Percentiles rank a stretch among this genome's conserved stretches.
Conservation (phyloP, 2,329 filamentous ascomycete species). For the Bimuria novae-zelandiae region DNA sequence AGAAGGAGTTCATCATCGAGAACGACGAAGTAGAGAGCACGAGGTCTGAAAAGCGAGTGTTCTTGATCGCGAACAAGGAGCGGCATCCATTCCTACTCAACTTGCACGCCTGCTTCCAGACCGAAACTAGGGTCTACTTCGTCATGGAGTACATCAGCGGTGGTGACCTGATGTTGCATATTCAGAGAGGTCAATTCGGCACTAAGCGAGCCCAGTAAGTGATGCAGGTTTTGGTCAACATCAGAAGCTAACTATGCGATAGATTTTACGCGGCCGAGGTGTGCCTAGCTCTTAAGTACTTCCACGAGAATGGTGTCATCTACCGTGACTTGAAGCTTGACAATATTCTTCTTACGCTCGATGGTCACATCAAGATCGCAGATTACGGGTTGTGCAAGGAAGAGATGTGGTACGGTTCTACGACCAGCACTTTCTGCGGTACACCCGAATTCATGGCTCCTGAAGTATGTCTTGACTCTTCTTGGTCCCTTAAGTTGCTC, state of each 20-base stretch:
- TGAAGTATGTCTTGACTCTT: conserved; percentile 64
- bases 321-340: conserved; percentile 83
- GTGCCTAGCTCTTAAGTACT: conserved; percentile 95
- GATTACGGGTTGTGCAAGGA: conserved; percentile 99
- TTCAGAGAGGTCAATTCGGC: conserved; percentile 94
- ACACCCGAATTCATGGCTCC: conserved; percentile 99
- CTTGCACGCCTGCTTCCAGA: conserved; percentile 97
- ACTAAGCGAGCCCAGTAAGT: conserved; percentile 92
- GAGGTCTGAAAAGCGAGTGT: conserved; percentile 95
- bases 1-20: conserved; percentile 99
- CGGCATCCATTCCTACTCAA: conserved; percentile 94
- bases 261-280: conserved; percentile 98
- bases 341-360: conserved; percentile 90
- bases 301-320: conserved; percentile 98
- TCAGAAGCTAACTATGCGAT: conserved; percentile 20
- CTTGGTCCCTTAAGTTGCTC: conserved; percentile 35
- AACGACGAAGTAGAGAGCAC: conserved; percentile 99
- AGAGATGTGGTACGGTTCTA: conserved; percentile 99
- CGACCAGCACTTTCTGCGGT: conserved; percentile 96
- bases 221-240: background rate
- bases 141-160: conserved; percentile 99
- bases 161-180: conserved; percentile 98
- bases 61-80: conserved; percentile 95
- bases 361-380: conserved; percentile 97
- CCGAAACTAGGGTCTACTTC: conserved; percentile 96